Evolutionary conservation across 139 green algal genomes (phyloP).

Genomic region (Picochlorum sp.): DNA sequence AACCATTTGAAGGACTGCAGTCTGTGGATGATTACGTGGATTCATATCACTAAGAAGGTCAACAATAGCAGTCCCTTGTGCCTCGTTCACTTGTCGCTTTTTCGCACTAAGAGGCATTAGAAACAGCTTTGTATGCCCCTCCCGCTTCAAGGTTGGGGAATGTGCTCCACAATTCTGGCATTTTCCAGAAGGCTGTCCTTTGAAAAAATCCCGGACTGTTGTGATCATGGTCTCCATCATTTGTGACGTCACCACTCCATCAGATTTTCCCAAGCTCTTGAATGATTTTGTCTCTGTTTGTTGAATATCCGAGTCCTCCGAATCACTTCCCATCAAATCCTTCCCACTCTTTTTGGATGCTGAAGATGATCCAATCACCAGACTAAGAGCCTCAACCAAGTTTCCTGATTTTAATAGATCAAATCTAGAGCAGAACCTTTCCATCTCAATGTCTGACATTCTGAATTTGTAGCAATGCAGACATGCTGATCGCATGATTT

Average conservation of each 20-base stretch:
- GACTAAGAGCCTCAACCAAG: constrained; percentile 36
- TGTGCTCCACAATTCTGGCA: constrained; percentile 78
- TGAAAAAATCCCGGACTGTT: constrained; percentile 63
- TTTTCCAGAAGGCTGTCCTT: constrained; percentile 34
- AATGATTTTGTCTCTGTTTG: too few species aligned
- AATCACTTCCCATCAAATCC: constrained; percentile 3
- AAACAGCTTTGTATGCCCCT: constrained; percentile 62
- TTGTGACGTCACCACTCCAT: constrained; percentile 12
- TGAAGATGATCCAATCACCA: constrained; percentile 19
- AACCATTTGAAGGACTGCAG: constrained; percentile 15
- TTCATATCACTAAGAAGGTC: constrained; percentile 20
- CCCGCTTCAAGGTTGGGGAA: constrained; percentile 42
- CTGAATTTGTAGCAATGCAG: constrained; percentile 85
- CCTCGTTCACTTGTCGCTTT: constrained; percentile 32
- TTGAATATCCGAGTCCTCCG: too few species aligned
- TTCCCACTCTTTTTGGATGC: constrained; percentile 24
- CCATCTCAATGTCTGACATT: constrained; percentile 55
- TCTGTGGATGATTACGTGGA: constrained; percentile 11
- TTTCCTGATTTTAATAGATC: constrained; percentile 36
- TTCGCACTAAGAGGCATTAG: constrained; percentile 42
- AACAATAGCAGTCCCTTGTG: constrained; percentile 31
- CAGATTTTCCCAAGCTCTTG: too few species aligned
- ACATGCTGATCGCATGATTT: constrained; percentile 79
- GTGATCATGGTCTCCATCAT: constrained; percentile 52
- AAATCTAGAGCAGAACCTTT: constrained; percentile 20